Conservation (phyloP, 2,329 filamentous ascomycete species). For the Aspergillus ruber region DNA sequence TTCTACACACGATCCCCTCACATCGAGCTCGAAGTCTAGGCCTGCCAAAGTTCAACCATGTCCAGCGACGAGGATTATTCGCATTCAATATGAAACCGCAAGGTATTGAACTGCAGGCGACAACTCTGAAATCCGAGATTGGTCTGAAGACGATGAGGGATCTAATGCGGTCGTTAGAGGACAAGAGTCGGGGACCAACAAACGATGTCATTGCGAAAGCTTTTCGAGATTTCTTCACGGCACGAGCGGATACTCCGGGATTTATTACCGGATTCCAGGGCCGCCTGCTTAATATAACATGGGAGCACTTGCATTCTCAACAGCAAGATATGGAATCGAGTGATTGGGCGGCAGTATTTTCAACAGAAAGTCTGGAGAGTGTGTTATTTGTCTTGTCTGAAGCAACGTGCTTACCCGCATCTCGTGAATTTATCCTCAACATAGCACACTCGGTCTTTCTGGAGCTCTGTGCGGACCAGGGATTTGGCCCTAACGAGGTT, state of each 20-base stretch:
- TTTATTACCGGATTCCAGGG: constrained; percentile 62
- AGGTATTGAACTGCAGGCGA: constrained; percentile 41
- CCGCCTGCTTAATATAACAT: constrained; percentile 52
- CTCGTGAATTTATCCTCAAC: constrained; percentile 32
- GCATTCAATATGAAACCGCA: constrained; percentile 38
- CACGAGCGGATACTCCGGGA: constrained; percentile 44
- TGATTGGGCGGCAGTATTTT: constrained; percentile 33
- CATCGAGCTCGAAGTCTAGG: constrained; percentile 23
- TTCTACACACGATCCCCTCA: constrained; percentile 26
- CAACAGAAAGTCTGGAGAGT: constrained; percentile 33
- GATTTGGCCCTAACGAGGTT: constrained; percentile 36
- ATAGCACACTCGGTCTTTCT: constrained; percentile 34
- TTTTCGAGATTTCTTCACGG: constrained; percentile 57
- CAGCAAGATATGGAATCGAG: constrained; percentile 24
- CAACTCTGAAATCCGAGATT: constrained; percentile 51
- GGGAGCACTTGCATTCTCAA: constrained; percentile 51
- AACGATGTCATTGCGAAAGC: constrained; percentile 59
- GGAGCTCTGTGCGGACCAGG: constrained; percentile 31
- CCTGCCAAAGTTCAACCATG: constrained; percentile 30
- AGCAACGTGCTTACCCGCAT: constrained; percentile 29
- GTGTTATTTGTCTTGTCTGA: constrained; percentile 35
- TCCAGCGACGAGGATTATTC: constrained; percentile 26
- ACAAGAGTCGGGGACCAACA: constrained; percentile 59
- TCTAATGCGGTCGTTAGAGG: constrained; percentile 56
- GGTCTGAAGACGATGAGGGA: constrained; percentile 68